These are phyloP conservation scores for Cystofilobasidium ferigula DNA, from an alignment of 768 basidiomycete genomes.

Conservation along the genomic window DNA sequence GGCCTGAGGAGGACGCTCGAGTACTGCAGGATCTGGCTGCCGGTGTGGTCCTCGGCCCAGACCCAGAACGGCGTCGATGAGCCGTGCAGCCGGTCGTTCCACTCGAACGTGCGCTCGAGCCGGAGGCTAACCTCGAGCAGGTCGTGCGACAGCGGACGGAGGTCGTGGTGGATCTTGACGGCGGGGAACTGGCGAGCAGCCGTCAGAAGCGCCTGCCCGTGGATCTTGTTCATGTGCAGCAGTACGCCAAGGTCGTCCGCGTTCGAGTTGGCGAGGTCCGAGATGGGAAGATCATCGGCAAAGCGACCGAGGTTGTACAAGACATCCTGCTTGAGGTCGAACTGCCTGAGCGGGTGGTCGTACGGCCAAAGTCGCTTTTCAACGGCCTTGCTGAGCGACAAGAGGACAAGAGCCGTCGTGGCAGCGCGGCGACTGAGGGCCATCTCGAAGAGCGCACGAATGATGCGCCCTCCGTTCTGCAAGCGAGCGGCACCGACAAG, in stretches of 20 bases:
- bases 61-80: conserved; percentile 79
- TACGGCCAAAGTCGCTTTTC: conserved; percentile 91
- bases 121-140: conserved; percentile 63
- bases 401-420: conserved; percentile 60
- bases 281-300: conserved; percentile 66
- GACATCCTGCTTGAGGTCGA: conserved; percentile 62
- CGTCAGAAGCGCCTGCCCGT: conserved; percentile 64
- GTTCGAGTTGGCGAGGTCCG: conserved; percentile 58
- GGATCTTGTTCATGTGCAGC: conserved; percentile 71
- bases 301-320: conserved; percentile 65
- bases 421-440: conserved; percentile 90
- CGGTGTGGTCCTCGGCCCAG: conserved; percentile 82
- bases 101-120: conserved; percentile 60
- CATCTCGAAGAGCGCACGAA: conserved; percentile 88
- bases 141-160: conserved; percentile 74
- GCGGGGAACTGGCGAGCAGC: conserved; percentile 80
- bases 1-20: conserved; percentile 61
- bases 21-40: conserved; percentile 70
- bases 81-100: conserved; percentile 67
- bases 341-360: conserved; percentile 78
- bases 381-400: conserved; percentile 84
- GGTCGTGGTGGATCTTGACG: conserved; percentile 51
- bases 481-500: not conserved
- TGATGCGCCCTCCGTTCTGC: conserved; percentile 80
- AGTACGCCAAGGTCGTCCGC: conserved; percentile 63